Conservation (phyloP, 495 filamentous ascomycete genomes). For the Melanomma pulvis-pyrius region DNA sequence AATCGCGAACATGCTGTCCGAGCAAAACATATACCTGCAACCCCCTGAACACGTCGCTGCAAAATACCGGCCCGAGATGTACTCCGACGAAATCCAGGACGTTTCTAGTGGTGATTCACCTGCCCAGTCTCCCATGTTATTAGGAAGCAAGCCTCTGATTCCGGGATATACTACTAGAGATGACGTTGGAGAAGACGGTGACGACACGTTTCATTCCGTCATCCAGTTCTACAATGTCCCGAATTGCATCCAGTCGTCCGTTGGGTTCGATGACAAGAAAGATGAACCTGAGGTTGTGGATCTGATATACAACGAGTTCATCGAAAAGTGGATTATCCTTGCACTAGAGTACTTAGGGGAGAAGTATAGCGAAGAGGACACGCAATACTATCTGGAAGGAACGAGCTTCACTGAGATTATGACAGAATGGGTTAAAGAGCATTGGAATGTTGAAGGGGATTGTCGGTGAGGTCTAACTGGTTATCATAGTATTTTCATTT, state of each 20-base stretch:
- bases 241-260: constrained; percentile 74
- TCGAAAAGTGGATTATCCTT: constrained; percentile 74
- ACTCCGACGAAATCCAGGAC: neutral
- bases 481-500: neutral
- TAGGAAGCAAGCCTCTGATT: neutral
- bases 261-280: constrained; percentile 53
- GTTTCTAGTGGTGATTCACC: neutral
- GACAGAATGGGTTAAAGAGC: constrained; percentile 71
- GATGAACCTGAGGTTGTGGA: constrained; percentile 70
- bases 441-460: constrained; percentile 60
- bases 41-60: constrained; percentile 47
- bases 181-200: constrained; percentile 81
- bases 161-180: constrained; percentile 90
- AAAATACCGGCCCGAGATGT: neutral
- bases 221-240: constrained; percentile 77
- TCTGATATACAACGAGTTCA: constrained; percentile 88
- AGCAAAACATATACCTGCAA: constrained; percentile 40
- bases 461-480: constrained; percentile 9
- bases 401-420: constrained; percentile 74
- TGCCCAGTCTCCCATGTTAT: constrained; percentile 6
- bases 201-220: constrained; percentile 80
- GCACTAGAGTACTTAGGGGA: constrained; percentile 71
- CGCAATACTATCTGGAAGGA: constrained; percentile 65
- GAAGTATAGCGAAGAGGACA: constrained; percentile 60
- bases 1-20: constrained; percentile 50